Conservation (phyloP, 129 eudicot genomes). For the sunflower (Helianthus annuus) region HanXRQr2.0-SUNRISE NC_035448.2:180195313-180195812, state of each 20-base stretch:
- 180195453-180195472: constrained; percentile 36
- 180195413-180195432: no score
- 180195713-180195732: constrained; percentile 37
- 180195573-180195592: constrained; percentile 17
- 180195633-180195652: no score
- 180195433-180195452: no score
- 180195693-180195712: background rate
- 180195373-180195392: no score
- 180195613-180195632: background rate
- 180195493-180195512: constrained; percentile 41
- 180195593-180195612: constrained; percentile 11
- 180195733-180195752: constrained; percentile 43
- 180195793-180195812: constrained; percentile 47
- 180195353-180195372: no score
- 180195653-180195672: background rate
- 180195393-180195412: no score
- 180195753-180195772: constrained; percentile 33
- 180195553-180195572: constrained; percentile 17
- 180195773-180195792: constrained; percentile 24
- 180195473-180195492: constrained; percentile 44
- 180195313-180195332: no score
- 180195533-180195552: constrained; percentile 34
- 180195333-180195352: no score
- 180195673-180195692: background rate
- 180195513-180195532: constrained; percentile 45